A percentile compares a stretch with the other conserved stretches of the same genome.
Conservation (phyloP, 1,284 basidiomycete genomes). For the Xerocomus minutiporus region DNA sequence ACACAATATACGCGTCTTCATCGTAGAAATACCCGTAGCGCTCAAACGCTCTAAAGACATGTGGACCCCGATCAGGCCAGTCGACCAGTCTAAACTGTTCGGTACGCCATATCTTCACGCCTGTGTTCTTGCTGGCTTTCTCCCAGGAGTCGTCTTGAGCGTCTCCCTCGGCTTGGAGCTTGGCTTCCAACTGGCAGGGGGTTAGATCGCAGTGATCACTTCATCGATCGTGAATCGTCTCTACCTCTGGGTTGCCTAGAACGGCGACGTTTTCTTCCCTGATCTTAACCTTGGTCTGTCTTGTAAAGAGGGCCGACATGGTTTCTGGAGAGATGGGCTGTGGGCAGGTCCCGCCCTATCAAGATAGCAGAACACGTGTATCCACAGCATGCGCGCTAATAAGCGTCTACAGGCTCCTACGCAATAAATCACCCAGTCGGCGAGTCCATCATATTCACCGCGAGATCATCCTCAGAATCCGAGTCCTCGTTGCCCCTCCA, state of each 20-base stretch:
- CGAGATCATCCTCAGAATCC: slow-evolving; percentile 23
- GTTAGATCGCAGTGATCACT: not conserved
- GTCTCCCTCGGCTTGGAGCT: slow-evolving; percentile 52
- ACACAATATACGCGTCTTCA: slow-evolving; percentile 62
- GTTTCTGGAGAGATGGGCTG: not conserved
- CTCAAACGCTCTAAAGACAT: slow-evolving; percentile 16
- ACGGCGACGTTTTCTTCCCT: slow-evolving; percentile 60
- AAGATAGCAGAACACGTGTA: slow-evolving; percentile 13
- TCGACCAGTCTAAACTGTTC: slow-evolving; percentile 51
- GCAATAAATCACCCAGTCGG: slow-evolving; percentile 4
- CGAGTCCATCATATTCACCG: slow-evolving; percentile 26
- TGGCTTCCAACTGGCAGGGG: slow-evolving; percentile 39
- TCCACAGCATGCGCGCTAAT: slow-evolving; percentile 9
- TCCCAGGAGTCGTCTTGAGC: slow-evolving; percentile 52
- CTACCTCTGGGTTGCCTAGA: slow-evolving; percentile 52
- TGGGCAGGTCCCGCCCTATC: not conserved
- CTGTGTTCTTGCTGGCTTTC: slow-evolving; percentile 40
- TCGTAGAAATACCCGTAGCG: slow-evolving; percentile 54
- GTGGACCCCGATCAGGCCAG: slow-evolving; percentile 6
- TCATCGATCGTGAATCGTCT: slow-evolving; percentile 14
- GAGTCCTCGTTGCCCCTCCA: slow-evolving; percentile 31
- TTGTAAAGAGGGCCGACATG: slow-evolving; percentile 30
- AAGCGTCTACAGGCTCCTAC: not conserved
- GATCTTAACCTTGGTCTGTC: slow-evolving; percentile 47
- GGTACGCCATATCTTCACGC: slow-evolving; percentile 55